Evolutionary conservation across 495 filamentous ascomycete genomes (phyloP).

Genomic region (Viridothelium virens): DNA sequence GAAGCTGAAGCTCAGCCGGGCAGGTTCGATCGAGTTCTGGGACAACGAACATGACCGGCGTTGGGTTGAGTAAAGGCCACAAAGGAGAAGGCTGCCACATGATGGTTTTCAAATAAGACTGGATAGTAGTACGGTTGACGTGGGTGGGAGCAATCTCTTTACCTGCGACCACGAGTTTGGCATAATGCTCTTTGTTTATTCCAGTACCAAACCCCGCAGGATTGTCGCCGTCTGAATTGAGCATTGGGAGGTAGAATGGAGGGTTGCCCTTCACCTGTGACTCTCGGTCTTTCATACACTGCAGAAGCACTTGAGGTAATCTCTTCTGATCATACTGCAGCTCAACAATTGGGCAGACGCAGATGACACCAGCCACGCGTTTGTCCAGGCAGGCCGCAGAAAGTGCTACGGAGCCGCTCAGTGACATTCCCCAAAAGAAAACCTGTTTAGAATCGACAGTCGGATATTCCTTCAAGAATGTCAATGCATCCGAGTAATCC

Average conservation of each 20-base stretch:
- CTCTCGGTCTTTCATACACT: background rate
- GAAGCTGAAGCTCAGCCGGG: background rate
- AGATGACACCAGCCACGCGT: background rate
- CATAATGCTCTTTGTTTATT: background rate
- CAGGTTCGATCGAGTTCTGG: background rate
- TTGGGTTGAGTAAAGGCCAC: background rate
- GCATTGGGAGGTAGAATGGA: background rate
- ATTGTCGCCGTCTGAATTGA: background rate
- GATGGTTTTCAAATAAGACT: background rate
- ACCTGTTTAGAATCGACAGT: background rate
- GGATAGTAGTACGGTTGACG: background rate
- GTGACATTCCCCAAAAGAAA: background rate
- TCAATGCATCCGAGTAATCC: background rate
- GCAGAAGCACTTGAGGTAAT: background rate
- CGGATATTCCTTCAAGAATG: background rate
- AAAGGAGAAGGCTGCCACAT: slow-evolving; percentile 1
- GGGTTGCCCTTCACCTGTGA: background rate
- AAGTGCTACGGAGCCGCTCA: background rate
- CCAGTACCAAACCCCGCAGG: background rate
- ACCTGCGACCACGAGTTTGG: background rate
- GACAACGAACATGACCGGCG: background rate
- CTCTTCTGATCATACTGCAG: background rate
- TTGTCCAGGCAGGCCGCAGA: background rate
- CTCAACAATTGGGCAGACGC: background rate
- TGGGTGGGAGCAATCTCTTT: slow-evolving; percentile 1